Base-by-base conservation (phyloP, 2,329 filamentous ascomycete genomes). In the Zymoseptoria ardabiliae region DNA sequence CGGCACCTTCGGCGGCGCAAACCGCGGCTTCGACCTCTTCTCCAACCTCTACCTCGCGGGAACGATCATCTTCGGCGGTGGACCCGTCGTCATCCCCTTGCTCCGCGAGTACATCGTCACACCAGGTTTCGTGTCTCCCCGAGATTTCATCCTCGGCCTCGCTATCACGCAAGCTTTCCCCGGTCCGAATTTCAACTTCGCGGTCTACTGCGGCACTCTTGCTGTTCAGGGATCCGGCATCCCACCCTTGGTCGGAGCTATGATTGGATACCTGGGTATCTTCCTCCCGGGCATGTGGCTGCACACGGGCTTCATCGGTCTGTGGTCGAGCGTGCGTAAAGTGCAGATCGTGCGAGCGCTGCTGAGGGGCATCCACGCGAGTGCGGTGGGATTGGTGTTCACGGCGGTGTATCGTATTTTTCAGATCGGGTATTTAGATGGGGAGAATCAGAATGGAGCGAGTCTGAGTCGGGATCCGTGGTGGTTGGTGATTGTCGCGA, bases 41-140 rank as follows among this genome's bases (percentile, higher is more conserved):
- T 78, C 85, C 4, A 90, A 89, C 70, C 82, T 91, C 74, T 90
- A 87, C 66, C 82, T 90, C 0, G 88, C 87, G 0, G 88, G 87
- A 0, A 90, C 87, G 1, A 77, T 78, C 60, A 78, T 78, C 60
- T 78, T 78, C 63, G 76, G 76, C 25, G 76, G 76, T 45, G 76
- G 76, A 0, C 77, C 76, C 2, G 76, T 78, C 22, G 76, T 78
- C 0, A 77, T 79, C 54, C 77, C 75, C 1, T 69, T 78, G 0
- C 69, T 78, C 0, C 73, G 75, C 54, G 66, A 70, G 10, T 77
- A 66, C 55, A 63, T 90, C 41, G 88, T 90, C 0, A 78, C 80
- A 0, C 84, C 86, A 22, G 84, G 85, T 6, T 91, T 87, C 87
- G 87, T 91, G 0, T 82, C 80, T 0, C 78, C 85, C 0, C 81